phyloP scores from a whole-genome alignment of 495 filamentous ascomycete species.

The Xanthoparmelia taractica region DNA sequence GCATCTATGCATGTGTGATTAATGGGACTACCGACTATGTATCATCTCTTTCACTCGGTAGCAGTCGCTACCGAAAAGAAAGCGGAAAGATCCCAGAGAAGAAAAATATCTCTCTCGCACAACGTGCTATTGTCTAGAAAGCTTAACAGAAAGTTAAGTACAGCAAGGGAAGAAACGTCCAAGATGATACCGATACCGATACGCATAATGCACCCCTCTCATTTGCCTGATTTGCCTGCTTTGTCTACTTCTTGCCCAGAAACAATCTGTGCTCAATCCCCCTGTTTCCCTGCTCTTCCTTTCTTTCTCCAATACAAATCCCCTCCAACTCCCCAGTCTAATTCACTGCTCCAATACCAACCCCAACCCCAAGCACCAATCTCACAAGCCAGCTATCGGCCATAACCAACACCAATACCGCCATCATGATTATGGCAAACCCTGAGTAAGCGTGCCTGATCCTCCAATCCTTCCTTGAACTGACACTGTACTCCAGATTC shows the following conservation, averaged over 20 bases:
- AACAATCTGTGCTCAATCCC: background rate
- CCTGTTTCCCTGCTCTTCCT: background rate
- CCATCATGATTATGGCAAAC: conserved; percentile 21
- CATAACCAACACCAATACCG: background rate
- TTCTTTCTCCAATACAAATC: background rate
- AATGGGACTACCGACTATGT: too few species aligned
- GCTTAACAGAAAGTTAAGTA: background rate
- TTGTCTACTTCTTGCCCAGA: background rate
- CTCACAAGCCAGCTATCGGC: conserved; percentile 5
- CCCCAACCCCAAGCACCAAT: background rate
- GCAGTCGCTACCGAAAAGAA: background rate
- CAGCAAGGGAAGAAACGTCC: background rate
- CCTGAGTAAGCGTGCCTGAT: conserved; percentile 23
- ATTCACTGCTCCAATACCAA: background rate
- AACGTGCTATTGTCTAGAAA: background rate
- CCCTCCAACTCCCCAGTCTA: background rate
- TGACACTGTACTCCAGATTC: conserved; percentile 38
- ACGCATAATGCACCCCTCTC: background rate
- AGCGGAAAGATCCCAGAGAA: background rate
- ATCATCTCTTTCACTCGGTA: background rate
- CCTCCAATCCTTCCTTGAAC: conserved; percentile 5
- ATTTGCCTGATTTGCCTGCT: background rate
- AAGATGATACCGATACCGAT: background rate
- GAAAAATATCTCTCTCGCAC: background rate
- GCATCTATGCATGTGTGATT: too few species aligned